Percentiles rank a stretch among this genome's conserved stretches.
Evolutionary conservation across 768 basidiomycete species (phyloP).

Genomic region (Russula lepida): DNA sequence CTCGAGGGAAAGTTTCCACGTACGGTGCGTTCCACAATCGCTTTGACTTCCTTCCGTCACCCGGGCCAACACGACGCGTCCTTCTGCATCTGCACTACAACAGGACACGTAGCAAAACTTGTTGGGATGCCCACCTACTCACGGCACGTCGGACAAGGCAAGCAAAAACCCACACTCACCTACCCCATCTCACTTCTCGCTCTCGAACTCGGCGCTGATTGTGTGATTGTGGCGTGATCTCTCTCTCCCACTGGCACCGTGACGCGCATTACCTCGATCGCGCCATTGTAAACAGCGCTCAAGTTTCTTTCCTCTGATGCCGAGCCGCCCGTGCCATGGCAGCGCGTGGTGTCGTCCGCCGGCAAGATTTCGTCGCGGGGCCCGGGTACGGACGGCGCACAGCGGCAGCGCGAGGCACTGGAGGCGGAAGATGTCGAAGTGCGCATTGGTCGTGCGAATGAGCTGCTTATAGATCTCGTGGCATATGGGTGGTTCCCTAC

Average conservation of each 20-base stretch:
- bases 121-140: slow-evolving; percentile 74
- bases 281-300: slow-evolving; percentile 42
- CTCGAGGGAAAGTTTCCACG: slow-evolving; percentile 57
- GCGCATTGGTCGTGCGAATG: slow-evolving; percentile 43
- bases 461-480: slow-evolving; percentile 48
- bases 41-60: background rate
- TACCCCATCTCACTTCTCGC: background rate
- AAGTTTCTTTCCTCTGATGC: slow-evolving; percentile 58
- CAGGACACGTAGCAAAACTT: slow-evolving; percentile 74
- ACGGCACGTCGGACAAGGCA: slow-evolving; percentile 78
- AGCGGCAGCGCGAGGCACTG: slow-evolving; percentile 64
- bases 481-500: slow-evolving; percentile 63
- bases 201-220: background rate
- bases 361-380: slow-evolving; percentile 77
- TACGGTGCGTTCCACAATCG: slow-evolving; percentile 44
- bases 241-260: background rate
- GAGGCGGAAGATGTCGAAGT: slow-evolving; percentile 82
- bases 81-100: background rate
- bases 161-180: background rate
- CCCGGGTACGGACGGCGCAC: slow-evolving; percentile 73
- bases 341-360: slow-evolving; percentile 63
- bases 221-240: background rate
- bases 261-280: background rate
- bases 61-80: background rate
- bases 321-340: slow-evolving; percentile 70